Percentiles rank a stretch among this genome's conserved stretches.
Conservation (phyloP, 2,329 filamentous ascomycete genomes). For the Fusarium siculi region DNA sequence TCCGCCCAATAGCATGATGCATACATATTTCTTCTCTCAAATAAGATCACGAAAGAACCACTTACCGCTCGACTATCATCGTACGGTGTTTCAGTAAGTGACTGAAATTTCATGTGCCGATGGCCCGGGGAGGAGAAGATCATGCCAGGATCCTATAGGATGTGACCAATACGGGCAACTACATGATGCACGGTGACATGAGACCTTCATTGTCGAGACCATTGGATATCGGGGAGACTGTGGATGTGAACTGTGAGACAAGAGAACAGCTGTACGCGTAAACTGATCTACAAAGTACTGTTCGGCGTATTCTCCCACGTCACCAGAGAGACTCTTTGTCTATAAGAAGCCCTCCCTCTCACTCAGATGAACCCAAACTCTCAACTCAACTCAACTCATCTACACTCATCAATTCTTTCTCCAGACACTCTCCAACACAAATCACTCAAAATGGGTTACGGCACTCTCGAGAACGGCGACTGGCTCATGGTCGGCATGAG, state of each 20-base stretch:
- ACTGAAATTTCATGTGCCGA: background rate
- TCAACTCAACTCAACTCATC: background rate
- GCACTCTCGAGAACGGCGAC: slow-evolving; percentile 14
- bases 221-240: background rate
- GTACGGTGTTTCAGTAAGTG: background rate
- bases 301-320: too few species aligned
- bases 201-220: rapidly evolving
- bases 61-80: background rate
- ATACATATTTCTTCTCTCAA: background rate
- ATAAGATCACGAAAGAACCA: rapidly evolving
- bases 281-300: too few species aligned
- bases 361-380: background rate
- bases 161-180: background rate
- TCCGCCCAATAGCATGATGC: background rate
- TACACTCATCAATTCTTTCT: background rate
- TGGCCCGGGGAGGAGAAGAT: background rate
- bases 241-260: background rate
- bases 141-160: background rate
- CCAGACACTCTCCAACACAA: background rate
- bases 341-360: background rate
- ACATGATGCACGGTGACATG: background rate
- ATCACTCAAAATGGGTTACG: background rate
- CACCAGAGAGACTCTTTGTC: rapidly evolving
- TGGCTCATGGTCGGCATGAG: slow-evolving; percentile 16
- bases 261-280: background rate